Evolutionary conservation across 371 early-diverging fungal species (phyloP).

Genomic region (Lichtheimia ramosa): DNA sequence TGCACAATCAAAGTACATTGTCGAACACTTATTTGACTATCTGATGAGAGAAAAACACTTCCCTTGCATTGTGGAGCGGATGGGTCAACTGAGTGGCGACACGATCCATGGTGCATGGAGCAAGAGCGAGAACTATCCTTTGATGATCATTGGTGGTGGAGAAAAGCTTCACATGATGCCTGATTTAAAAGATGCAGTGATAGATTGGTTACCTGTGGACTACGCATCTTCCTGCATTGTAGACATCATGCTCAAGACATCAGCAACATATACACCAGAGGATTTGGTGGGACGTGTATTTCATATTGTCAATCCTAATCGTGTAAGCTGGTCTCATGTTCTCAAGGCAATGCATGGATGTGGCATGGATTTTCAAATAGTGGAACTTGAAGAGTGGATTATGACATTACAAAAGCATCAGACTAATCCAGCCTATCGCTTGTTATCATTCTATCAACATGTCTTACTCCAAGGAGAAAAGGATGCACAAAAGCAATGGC

Average conservation of each 20-base stretch:
- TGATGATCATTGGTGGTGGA: constrained; percentile 29
- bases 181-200: not conserved
- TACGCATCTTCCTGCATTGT: constrained; percentile 27
- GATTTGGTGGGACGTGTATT: constrained; percentile 8
- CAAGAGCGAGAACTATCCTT: constrained; percentile 34
- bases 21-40: constrained; percentile 29
- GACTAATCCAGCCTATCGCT: constrained; percentile 29
- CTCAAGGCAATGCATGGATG: constrained; percentile 19
- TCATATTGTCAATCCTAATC: constrained; percentile 38
- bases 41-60: constrained; percentile 28
- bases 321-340: constrained; percentile 20
- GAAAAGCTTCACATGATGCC: constrained; percentile 19
- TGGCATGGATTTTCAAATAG: constrained; percentile 29
- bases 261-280: constrained; percentile 1
- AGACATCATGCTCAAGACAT: constrained; percentile 28
- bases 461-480: not conserved
- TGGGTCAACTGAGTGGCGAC: constrained; percentile 48
- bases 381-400: constrained; percentile 26
- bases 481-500: not conserved
- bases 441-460: constrained; percentile 24
- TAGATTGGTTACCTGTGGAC: constrained; percentile 40
- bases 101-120: constrained; percentile 44
- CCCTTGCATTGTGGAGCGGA: constrained; percentile 31
- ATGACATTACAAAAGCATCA: constrained; percentile 19
- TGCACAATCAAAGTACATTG: constrained; percentile 43